phyloP scores from a whole-genome alignment of 176 grass and related monocot species.

The Zea luxurians region DNA sequence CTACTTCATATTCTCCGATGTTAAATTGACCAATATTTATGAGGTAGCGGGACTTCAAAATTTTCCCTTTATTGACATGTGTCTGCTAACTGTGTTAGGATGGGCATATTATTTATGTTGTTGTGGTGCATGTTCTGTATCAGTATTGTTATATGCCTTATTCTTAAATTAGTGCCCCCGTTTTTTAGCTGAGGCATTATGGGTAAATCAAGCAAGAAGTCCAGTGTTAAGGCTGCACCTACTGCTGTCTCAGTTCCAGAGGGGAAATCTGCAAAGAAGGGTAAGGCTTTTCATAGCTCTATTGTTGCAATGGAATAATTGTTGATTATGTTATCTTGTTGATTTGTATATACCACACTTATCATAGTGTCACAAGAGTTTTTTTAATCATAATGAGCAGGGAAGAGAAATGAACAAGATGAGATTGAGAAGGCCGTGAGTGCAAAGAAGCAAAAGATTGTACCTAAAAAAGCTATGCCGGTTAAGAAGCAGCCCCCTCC shows the following conservation, averaged over 20 bases:
- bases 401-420: slow-evolving; percentile 65
- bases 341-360: not conserved
- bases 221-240: slow-evolving; percentile 28
- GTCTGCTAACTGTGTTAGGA: not conserved
- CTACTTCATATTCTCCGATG: no score
- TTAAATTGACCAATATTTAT: not conserved
- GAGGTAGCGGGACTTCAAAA: not conserved
- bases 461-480: slow-evolving; percentile 14
- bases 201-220: slow-evolving; percentile 52
- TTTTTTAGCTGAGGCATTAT: slow-evolving; percentile 25
- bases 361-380: not conserved
- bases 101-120: not conserved
- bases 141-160: not conserved
- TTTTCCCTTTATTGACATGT: not conserved
- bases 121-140: not conserved
- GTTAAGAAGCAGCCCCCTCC: slow-evolving; percentile 54
- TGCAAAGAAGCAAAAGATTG: slow-evolving; percentile 71
- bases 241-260: slow-evolving; percentile 5
- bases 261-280: slow-evolving; percentile 69
- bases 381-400: slow-evolving; percentile 35
- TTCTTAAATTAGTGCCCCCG: not conserved
- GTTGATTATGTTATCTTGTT: not conserved
- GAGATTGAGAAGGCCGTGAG: slow-evolving; percentile 52
- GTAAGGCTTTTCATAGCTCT: slow-evolving; percentile 30
- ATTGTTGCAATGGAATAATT: not conserved